These are phyloP conservation scores for Fusarium poae DNA, from an alignment of 2,329 filamentous ascomycete genomes.

Conservation along the genomic window DNA sequence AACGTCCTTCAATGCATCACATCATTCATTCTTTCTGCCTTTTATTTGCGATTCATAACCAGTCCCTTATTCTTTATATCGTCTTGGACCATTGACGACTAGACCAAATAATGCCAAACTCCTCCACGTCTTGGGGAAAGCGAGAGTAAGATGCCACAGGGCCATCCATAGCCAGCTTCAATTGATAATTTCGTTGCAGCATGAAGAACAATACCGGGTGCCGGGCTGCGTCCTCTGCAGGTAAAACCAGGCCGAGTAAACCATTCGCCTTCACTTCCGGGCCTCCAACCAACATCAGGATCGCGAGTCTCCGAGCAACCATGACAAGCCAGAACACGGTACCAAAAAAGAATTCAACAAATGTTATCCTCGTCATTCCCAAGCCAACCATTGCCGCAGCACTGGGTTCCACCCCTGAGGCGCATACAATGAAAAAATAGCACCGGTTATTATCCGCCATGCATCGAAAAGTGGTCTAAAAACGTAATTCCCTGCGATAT, in stretches of 20 bases:
- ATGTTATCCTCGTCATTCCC: constrained; percentile 42
- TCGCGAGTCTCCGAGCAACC: constrained; percentile 40
- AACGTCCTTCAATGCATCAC: constrained; percentile 32
- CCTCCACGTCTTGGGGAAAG: constrained; percentile 44
- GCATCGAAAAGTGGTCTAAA: constrained; percentile 65
- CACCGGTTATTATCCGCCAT: constrained; percentile 63
- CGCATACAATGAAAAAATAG: constrained; percentile 56
- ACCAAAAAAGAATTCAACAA: constrained; percentile 44
- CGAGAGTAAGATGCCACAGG: constrained; percentile 47
- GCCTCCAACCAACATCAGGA: constrained; percentile 39
- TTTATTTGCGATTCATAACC: constrained; percentile 35
- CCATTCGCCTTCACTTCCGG: constrained; percentile 45
- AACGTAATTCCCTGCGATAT: constrained; percentile 56
- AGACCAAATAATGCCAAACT: constrained; percentile 41
- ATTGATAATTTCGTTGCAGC: constrained; percentile 49
- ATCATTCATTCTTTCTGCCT: constrained; percentile 39
- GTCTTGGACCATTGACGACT: constrained; percentile 42
- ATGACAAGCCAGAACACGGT: constrained; percentile 45
- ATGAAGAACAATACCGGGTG: constrained; percentile 45
- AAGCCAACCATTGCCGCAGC: constrained; percentile 46
- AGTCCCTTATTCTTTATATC: constrained; percentile 43
- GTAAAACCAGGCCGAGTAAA: constrained; percentile 33
- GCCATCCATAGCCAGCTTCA: constrained; percentile 47
- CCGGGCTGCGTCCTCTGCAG: constrained; percentile 38
- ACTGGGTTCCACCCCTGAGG: constrained; percentile 48